A percentile compares a stretch with the other conserved stretches of the same genome.
Evolutionary conservation across 495 filamentous ascomycete genomes (phyloP).

Genomic region (Talaromyces wortmannii): DNA sequence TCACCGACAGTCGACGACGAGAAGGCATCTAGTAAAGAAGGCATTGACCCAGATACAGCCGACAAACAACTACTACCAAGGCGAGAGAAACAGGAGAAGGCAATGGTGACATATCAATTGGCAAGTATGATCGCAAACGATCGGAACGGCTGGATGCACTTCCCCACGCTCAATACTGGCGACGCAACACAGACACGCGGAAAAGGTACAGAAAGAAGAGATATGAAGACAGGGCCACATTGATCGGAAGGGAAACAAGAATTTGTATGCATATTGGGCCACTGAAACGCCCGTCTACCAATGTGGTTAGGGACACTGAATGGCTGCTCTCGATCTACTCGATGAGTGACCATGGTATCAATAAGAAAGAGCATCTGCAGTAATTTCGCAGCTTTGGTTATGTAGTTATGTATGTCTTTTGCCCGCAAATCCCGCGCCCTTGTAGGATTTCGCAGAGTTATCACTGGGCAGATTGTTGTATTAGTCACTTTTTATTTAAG

Average conservation of each 20-base stretch:
- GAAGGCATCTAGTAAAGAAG: constrained; percentile 1
- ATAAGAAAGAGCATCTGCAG: neutral
- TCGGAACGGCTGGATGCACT: constrained; percentile 16
- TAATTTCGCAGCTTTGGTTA: neutral
- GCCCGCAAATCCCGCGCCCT: neutral
- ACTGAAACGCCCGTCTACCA: constrained; percentile 2
- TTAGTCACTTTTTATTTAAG: neutral
- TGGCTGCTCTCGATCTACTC: neutral
- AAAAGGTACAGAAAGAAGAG: constrained; percentile 17
- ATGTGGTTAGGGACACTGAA: neutral
- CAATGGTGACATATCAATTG: constrained; percentile 13
- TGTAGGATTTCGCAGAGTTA: neutral
- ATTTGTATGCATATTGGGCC: constrained; percentile 4
- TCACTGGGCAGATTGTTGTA: neutral
- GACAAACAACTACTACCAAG: constrained; percentile 7
- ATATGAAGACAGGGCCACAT: constrained; percentile 9
- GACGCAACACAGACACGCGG: constrained; percentile 16
- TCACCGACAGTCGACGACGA: constrained; percentile 13
- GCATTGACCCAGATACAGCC: neutral
- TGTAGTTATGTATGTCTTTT: neutral
- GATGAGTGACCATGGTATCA: neutral
- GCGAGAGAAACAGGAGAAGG: constrained; percentile 9
- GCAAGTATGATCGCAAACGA: constrained; percentile 17
- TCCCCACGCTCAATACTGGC: constrained; percentile 20
- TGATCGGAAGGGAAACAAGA: constrained; percentile 19